Conservation (phyloP, 1,284 basidiomycete species). For the Butyriboletus appendiculatus region DNA sequence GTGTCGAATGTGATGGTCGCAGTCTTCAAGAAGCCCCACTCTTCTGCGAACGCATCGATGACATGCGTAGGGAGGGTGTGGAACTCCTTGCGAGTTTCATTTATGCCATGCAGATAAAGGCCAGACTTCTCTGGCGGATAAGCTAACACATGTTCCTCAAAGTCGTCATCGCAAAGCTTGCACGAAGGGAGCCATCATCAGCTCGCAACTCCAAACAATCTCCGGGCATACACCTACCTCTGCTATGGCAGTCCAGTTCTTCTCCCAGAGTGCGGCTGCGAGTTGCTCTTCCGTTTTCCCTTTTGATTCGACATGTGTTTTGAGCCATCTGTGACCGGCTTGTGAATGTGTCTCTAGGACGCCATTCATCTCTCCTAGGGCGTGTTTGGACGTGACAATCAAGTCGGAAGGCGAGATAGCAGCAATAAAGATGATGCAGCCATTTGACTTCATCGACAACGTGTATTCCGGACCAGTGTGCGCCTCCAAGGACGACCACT, state of each 20-base stretch:
- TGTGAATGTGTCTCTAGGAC: slow-evolving; percentile 65
- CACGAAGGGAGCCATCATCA: background rate
- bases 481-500: slow-evolving; percentile 81
- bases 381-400: slow-evolving; percentile 92
- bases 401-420: slow-evolving; percentile 78
- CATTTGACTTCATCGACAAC: slow-evolving; percentile 94
- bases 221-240: slow-evolving; percentile 57
- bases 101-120: slow-evolving; percentile 93
- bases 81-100: slow-evolving; percentile 73
- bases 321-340: slow-evolving; percentile 84
- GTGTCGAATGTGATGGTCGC: slow-evolving; percentile 57
- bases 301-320: slow-evolving; percentile 63
- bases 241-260: slow-evolving; percentile 88
- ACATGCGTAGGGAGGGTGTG: slow-evolving; percentile 66
- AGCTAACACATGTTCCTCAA: slow-evolving; percentile 95
- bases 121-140: slow-evolving; percentile 86
- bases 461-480: slow-evolving; percentile 84
- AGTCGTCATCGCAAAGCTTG: slow-evolving; percentile 94
- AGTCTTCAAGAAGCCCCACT: slow-evolving; percentile 91
- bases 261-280: slow-evolving; percentile 76
- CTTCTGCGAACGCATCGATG: slow-evolving; percentile 81
- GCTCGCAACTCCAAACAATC: background rate
- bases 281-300: slow-evolving; percentile 76
- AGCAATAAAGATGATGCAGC: slow-evolving; percentile 97
- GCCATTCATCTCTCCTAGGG: slow-evolving; percentile 58